Base-by-base conservation (phyloP, 208 protist species). In the Trypanosomatidae sp. region DNA sequence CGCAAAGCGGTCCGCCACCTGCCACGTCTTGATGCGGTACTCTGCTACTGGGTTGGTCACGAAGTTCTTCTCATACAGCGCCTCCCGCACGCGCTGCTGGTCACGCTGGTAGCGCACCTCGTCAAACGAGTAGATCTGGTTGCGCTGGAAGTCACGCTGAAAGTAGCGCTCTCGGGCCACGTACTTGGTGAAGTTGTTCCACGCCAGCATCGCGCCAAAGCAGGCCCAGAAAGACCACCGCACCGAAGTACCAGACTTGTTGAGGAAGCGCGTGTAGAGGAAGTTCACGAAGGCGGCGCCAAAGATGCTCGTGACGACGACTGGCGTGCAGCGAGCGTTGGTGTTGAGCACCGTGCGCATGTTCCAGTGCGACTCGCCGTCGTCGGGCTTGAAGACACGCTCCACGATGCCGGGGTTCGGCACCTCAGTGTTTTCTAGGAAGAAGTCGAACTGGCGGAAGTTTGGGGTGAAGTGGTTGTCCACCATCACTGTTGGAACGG, bases 381-480 rank as follows among this genome's bases (percentile, higher is more conserved):
- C 89, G 6, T 79, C 80, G 5, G 86, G 74, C 79, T 93, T 92
- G 67, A 89, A 91, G 4, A 95, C 89, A 30, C 89, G 87, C 73
- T 91, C 89, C 12, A 87, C 87, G 2, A 94, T 71, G 1, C 72
- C 77, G 62, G 80, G 81, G 69, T 89, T 81, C 1, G 91, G 91
- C 49, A 90, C 81, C 55, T 93, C 87, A 39, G 73, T 89, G 65
- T 88, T 88, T 64, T 91, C 86, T 28, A 94, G 69, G 39, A 92
- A 93, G 69, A 96, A 93, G 66, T 96, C 91, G 56, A 96, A 96
- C 17, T 96, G 91, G 17, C 91, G 84, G 56, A 96, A 96, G 78
- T 96, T 96, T 22, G 91, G 89, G 69, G 89, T 80, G 59, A 93
- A 94, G 59, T 84, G 69, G 74, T 74, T 91, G 77, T 96, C 91